Percentiles rank a stretch among this genome's conserved stretches.
phyloP scores from a whole-genome alignment of 805 yeast species.

The Isabelozyma rhagii region DNA sequence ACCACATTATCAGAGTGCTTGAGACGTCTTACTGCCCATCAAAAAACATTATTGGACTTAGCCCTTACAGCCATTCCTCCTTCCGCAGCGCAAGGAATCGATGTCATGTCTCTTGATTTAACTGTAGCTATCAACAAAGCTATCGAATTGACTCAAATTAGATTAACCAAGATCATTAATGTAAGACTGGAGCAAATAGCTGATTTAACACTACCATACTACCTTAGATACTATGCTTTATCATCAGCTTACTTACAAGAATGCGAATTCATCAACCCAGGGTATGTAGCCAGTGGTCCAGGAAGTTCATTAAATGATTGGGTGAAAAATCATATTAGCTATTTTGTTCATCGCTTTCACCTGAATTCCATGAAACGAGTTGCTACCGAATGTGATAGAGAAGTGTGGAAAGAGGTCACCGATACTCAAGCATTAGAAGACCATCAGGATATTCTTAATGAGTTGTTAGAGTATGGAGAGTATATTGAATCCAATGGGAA shows the following conservation, averaged over 20 bases:
- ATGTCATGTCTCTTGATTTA: slow-evolving; percentile 63
- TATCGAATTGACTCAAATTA: slow-evolving; percentile 66
- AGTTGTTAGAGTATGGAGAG: slow-evolving; percentile 21
- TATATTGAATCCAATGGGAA: slow-evolving; percentile 16
- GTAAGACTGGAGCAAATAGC: slow-evolving; percentile 75
- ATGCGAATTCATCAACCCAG: slow-evolving; percentile 77
- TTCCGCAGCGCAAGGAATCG: slow-evolving; percentile 16
- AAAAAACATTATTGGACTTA: slow-evolving; percentile 71
- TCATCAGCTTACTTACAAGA: slow-evolving; percentile 71
- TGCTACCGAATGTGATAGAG: slow-evolving; percentile 54
- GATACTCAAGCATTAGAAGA: slow-evolving; percentile 36
- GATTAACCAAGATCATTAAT: slow-evolving; percentile 73
- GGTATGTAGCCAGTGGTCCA: slow-evolving; percentile 54
- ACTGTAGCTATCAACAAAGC: slow-evolving; percentile 62
- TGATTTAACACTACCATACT: slow-evolving; percentile 53
- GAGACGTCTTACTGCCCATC: slow-evolving; percentile 72
- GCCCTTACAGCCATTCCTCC: slow-evolving; percentile 42
- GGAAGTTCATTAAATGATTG: slow-evolving; percentile 57
- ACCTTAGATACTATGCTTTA: slow-evolving; percentile 63
- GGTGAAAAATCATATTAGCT: slow-evolving; percentile 61
- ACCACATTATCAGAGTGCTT: slow-evolving; percentile 68
- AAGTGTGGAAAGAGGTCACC: slow-evolving; percentile 77
- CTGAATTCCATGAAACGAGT: slow-evolving; percentile 46
- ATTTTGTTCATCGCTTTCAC: slow-evolving; percentile 57
- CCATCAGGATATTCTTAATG: slow-evolving; percentile 22